phyloP scores from a whole-genome alignment of 1,284 basidiomycete species.

The Heterobasidion occidentale region DNA sequence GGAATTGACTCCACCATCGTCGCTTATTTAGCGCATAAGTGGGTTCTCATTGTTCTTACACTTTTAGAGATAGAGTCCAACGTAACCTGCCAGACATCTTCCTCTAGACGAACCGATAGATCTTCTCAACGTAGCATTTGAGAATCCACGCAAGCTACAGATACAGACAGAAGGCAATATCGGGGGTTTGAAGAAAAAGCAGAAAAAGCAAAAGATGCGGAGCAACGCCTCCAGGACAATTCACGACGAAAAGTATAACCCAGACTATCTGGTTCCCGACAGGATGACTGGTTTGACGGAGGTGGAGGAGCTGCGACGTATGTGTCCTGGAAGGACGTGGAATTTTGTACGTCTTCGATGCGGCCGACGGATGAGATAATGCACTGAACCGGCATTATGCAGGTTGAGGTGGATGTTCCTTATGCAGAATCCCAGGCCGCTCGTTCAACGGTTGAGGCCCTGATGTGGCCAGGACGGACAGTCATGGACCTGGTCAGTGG shows the following conservation, averaged over 20 bases:
- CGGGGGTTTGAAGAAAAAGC: slow-evolving; percentile 36
- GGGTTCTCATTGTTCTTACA: slow-evolving; percentile 12
- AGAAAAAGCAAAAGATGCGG: slow-evolving; percentile 18
- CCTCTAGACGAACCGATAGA: slow-evolving; percentile 80
- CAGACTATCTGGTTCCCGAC: slow-evolving; percentile 73
- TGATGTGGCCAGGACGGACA: slow-evolving; percentile 79
- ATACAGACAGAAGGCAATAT: slow-evolving; percentile 39
- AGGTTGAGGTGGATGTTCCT: slow-evolving; percentile 83
- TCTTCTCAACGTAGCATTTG: slow-evolving; percentile 92
- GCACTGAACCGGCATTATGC: neutral
- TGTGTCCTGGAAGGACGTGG: slow-evolving; percentile 77
- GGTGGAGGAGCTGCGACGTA: slow-evolving; percentile 61
- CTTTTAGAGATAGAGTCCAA: neutral
- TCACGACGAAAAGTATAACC: slow-evolving; percentile 2
- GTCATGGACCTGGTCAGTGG: slow-evolving; percentile 85
- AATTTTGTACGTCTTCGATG: slow-evolving; percentile 60
- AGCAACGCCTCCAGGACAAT: slow-evolving; percentile 8
- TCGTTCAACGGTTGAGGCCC: slow-evolving; percentile 50
- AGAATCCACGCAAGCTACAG: slow-evolving; percentile 75
- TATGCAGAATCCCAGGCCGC: slow-evolving; percentile 67
- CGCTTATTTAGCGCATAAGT: slow-evolving; percentile 75
- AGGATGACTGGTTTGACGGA: slow-evolving; percentile 76
- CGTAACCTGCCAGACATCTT: slow-evolving; percentile 42
- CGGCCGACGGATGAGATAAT: neutral
- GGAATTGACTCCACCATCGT: slow-evolving; percentile 91